phyloP scores from a whole-genome alignment of 2,329 filamentous ascomycete genomes.

The Penicillium sp. region DNA sequence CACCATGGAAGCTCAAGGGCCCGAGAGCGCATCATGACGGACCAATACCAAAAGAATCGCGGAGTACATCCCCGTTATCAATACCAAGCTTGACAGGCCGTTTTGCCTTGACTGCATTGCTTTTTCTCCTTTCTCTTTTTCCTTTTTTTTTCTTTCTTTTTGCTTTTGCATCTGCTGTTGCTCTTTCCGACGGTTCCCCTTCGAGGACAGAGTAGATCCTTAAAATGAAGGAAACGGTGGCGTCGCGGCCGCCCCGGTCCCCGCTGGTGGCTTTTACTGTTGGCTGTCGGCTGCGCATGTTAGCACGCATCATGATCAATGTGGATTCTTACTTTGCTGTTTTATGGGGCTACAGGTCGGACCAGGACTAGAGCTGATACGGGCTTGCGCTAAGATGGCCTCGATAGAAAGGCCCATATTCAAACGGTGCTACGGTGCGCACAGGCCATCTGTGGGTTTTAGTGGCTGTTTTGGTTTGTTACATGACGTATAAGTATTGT shows the following conservation, averaged over 20 bases:
- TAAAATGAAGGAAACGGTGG: not conserved
- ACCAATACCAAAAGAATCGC: not conserved
- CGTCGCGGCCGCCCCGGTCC: not conserved
- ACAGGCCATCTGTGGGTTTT: conserved; percentile 16
- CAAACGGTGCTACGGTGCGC: conserved; percentile 15
- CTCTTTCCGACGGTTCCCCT: not conserved
- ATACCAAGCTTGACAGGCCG: not conserved
- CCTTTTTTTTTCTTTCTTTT: not conserved
- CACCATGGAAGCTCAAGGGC: not conserved
- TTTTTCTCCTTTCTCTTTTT: not conserved
- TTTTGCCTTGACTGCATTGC: not conserved
- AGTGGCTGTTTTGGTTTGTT: not conserved
- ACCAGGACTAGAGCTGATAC: not conserved
- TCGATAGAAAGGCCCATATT: conserved; percentile 9
- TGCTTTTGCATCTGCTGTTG: not conserved
- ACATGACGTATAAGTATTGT: conserved; percentile 14
- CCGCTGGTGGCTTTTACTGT: not conserved
- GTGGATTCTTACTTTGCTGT: not conserved
- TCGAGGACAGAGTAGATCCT: not conserved
- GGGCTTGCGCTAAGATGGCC: conserved; percentile 1
- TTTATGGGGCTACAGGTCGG: not conserved
- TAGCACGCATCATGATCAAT: not conserved
- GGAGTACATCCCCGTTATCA: not conserved
- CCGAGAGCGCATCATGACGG: not conserved
- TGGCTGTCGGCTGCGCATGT: not conserved